These are phyloP conservation scores for Chalciporus chontae DNA, from an alignment of 768 basidiomycete genomes.

Conservation along the genomic window DNA sequence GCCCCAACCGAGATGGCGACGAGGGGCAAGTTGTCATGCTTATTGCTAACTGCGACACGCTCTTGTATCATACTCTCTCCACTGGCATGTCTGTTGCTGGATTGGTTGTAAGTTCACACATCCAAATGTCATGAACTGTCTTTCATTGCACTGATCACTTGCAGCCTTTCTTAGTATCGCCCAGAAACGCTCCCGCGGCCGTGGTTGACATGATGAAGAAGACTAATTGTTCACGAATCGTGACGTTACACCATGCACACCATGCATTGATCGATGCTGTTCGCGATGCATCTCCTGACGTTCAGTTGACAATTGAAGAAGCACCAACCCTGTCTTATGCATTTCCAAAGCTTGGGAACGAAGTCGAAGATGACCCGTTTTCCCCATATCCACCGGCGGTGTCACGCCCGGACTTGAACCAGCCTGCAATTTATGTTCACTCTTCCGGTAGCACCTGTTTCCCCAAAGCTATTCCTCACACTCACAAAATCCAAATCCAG, in stretches of 20 bases:
- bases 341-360: conserved; percentile 37
- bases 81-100: conserved; percentile 29
- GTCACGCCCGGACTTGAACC: neutral
- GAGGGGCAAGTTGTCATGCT: conserved; percentile 29
- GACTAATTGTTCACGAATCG: conserved; percentile 8
- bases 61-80: conserved; percentile 27
- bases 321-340: conserved; percentile 21
- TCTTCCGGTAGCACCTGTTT: conserved; percentile 42
- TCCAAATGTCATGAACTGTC: too few species aligned
- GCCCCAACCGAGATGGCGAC: conserved; percentile 12
- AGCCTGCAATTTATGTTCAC: conserved; percentile 6
- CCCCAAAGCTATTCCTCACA: conserved; percentile 39
- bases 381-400: conserved; percentile 2
- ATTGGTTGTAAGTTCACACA: conserved; percentile 20
- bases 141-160: neutral
- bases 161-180: conserved; percentile 33
- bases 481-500: conserved; percentile 26
- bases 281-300: neutral
- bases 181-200: conserved; percentile 40
- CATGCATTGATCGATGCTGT: conserved; percentile 7
- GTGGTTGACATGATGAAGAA: conserved; percentile 9
- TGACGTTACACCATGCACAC: conserved; percentile 12
- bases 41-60: conserved; percentile 29
- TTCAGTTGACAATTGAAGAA: conserved; percentile 6
- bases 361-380: conserved; percentile 17